phyloP scores from a whole-genome alignment of 176 grass and related monocot genomes.

The Triticum timopheevii region DNA sequence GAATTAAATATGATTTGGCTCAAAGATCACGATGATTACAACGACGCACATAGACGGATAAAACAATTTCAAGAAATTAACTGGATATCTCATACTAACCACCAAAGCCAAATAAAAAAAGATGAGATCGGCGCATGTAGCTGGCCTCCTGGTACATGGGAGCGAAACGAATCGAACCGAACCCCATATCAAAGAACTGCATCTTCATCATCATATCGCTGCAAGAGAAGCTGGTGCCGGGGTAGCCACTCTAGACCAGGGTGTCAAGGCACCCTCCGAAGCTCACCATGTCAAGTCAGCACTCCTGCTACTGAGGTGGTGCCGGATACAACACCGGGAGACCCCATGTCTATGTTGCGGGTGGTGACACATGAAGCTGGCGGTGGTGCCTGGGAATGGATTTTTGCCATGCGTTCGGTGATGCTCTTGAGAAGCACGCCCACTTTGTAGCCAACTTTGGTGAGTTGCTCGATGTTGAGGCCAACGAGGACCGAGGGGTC shows the following conservation, averaged over 20 bases:
- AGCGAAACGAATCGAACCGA: not conserved
- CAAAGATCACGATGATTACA: not conserved
- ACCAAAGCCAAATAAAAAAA: not conserved
- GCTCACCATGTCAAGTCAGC: too few species aligned
- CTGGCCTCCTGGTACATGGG: not conserved
- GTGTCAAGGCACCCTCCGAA: not conserved
- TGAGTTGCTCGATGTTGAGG: slow-evolving; percentile 3
- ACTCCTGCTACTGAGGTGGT: not conserved
- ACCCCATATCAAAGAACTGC: not conserved
- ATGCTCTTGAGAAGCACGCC: not conserved
- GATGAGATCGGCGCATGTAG: not conserved
- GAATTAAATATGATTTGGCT: not conserved
- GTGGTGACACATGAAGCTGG: not conserved
- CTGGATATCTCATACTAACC: not conserved
- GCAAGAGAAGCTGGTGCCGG: not conserved
- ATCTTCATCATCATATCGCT: not conserved
- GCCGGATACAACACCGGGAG: not conserved
- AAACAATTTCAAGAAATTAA: not conserved
- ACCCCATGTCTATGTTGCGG: not conserved
- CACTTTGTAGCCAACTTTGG: not conserved
- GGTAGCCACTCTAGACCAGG: not conserved
- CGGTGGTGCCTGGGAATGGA: not conserved
- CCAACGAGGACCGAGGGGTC: not conserved
- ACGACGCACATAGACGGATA: not conserved
- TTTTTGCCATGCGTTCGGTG: not conserved